Evolutionary conservation across 23 red algal species (phyloP).

Genomic region (Gracilariopsis chorda): DNA sequence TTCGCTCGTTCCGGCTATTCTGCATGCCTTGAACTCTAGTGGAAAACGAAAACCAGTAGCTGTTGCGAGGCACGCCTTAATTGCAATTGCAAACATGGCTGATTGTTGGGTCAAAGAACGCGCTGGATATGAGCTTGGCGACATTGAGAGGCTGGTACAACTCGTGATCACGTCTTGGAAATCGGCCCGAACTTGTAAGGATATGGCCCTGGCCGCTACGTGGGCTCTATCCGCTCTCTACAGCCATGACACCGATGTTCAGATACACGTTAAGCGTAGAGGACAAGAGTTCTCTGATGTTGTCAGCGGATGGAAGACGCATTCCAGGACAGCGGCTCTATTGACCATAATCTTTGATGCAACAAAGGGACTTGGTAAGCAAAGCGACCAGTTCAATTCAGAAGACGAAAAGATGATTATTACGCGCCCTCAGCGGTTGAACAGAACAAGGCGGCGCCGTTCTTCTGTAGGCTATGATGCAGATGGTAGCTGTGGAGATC

Average conservation of each 20-base stretch:
- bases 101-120: constrained; percentile 51
- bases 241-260: background rate
- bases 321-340: background rate
- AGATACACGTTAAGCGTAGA: background rate
- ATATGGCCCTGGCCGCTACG: background rate
- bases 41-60: background rate
- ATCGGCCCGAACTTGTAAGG: background rate
- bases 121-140: constrained; percentile 14
- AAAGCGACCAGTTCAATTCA: no score
- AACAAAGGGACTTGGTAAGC: no score
- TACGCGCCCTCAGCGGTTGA: no score
- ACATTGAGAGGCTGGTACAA: background rate
- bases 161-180: background rate
- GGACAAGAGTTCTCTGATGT: background rate
- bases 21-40: background rate
- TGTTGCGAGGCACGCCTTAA: background rate
- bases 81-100: constrained; percentile 31
- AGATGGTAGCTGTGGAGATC: no score
- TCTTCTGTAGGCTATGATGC: no score
- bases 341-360: no score
- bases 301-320: background rate
- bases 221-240: constrained; percentile 9
- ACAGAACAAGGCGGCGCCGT: no score
- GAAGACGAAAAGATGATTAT: no score
- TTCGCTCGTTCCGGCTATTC: constrained; percentile 12